Conservation (phyloP, 106 monocot species). For the Gastrodia elata region DNA sequence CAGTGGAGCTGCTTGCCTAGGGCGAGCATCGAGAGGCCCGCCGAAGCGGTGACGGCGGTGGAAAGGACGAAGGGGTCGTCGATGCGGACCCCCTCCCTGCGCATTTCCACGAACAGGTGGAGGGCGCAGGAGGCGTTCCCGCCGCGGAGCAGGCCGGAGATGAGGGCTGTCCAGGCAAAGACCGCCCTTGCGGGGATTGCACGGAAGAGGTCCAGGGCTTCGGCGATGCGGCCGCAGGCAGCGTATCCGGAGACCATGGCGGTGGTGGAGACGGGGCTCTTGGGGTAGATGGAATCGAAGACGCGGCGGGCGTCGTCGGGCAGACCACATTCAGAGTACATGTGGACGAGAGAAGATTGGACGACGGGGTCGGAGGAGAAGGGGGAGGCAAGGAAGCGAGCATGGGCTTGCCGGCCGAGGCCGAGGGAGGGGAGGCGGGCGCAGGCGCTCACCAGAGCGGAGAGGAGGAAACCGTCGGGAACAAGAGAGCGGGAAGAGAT, state of each 20-base stretch:
- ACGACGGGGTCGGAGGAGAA: conserved; percentile 42
- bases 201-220: conserved; percentile 45
- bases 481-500: conserved; percentile 14
- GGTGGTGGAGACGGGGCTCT: conserved; percentile 49
- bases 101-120: conserved; percentile 55
- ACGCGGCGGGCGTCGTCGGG: conserved; percentile 50
- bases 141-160: conserved; percentile 57
- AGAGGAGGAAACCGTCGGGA: conserved; percentile 46
- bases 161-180: conserved; percentile 67
- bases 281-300: conserved; percentile 37
- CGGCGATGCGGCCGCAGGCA: conserved; percentile 24
- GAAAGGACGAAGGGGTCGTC: conserved; percentile 62
- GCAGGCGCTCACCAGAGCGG: conserved; percentile 54
- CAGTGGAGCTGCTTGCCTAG: conserved; percentile 69
- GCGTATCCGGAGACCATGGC: conserved; percentile 81
- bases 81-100: conserved; percentile 29
- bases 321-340: conserved; percentile 61
- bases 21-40: conserved; percentile 44
- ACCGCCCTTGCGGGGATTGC: conserved; percentile 33
- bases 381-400: conserved; percentile 21
- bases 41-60: conserved; percentile 27
- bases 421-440: conserved; percentile 21
- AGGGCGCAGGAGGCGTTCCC: conserved; percentile 29
- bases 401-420: conserved; percentile 59
- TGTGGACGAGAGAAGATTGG: conserved; percentile 64